Percentiles rank a stretch among this genome's conserved stretches.
Evolutionary conservation across 176 grass and related monocot genomes (phyloP).

Genomic region (Hordeum marinum): DNA sequence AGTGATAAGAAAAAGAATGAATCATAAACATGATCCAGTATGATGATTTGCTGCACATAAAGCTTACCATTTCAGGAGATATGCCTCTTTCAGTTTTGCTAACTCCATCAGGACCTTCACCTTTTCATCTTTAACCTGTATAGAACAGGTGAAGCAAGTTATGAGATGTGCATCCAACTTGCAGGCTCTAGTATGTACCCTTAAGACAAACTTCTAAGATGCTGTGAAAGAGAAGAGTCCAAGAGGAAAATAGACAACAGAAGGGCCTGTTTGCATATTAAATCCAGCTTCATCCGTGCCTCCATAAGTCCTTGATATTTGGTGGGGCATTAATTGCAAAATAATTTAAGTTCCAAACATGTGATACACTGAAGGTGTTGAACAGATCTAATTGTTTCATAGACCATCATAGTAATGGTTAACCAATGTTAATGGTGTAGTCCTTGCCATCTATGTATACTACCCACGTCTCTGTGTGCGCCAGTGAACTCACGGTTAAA

Average conservation of each 20-base stretch:
- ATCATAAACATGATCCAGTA: neutral
- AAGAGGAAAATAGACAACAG: neutral
- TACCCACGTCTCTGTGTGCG: neutral
- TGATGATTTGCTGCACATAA: slow-evolving; percentile 22
- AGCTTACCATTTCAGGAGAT: slow-evolving; percentile 63
- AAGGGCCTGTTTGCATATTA: neutral
- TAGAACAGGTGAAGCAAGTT: slow-evolving; percentile 20
- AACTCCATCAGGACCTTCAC: slow-evolving; percentile 82
- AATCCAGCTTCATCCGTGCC: neutral
- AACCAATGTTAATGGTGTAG: neutral
- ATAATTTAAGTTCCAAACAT: neutral
- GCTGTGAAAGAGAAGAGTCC: neutral
- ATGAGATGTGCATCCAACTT: neutral
- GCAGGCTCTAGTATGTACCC: neutral
- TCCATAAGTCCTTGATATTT: neutral
- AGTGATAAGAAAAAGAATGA: slow-evolving; percentile 14
- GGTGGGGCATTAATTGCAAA: neutral
- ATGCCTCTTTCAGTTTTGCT: slow-evolving; percentile 82
- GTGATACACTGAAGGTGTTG: neutral
- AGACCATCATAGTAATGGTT: neutral
- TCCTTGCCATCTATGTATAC: neutral
- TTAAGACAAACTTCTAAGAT: neutral
- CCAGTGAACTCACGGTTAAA: neutral
- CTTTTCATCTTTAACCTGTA: slow-evolving; percentile 91
- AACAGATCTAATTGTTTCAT: neutral